Conservation (phyloP, 2,329 filamentous ascomycete genomes). For the Colletotrichum salicis region DNA sequence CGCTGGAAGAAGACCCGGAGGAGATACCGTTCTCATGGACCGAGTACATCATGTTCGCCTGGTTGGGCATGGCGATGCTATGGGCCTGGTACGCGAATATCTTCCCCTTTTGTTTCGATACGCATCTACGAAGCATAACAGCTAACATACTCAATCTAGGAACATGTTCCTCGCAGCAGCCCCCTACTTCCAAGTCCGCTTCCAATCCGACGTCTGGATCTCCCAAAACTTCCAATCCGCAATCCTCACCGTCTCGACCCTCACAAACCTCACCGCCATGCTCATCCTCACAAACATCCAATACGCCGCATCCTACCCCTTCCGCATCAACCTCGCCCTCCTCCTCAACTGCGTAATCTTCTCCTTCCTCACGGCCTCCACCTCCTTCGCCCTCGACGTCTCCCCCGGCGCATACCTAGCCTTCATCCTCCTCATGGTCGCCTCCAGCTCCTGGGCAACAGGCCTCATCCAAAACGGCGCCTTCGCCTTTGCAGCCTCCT, state of each 20-base stretch:
- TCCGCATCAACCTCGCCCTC: conserved; percentile 82
- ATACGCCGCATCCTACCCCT: conserved; percentile 84
- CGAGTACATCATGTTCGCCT: conserved; percentile 85
- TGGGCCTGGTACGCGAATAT: conserved; percentile 83
- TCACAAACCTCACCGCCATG: conserved; percentile 83
- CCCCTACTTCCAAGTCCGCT: conserved; percentile 90
- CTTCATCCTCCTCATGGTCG: conserved; percentile 86
- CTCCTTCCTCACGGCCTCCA: conserved; percentile 81
- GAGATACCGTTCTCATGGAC: conserved; percentile 79
- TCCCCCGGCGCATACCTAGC: conserved; percentile 76
- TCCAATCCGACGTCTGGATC: conserved; percentile 76
- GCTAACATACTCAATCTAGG: conserved; percentile 58
- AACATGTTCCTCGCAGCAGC: conserved; percentile 98
- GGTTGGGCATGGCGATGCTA: conserved; percentile 92
- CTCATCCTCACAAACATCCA: conserved; percentile 84
- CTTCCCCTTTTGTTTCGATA: too few species aligned
- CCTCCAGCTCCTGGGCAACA: conserved; percentile 80
- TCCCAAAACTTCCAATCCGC: conserved; percentile 87
- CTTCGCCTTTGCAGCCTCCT: conserved; percentile 90
- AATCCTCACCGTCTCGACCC: conserved; percentile 85
- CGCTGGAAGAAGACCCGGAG: conserved; percentile 45
- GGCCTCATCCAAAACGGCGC: conserved; percentile 93
- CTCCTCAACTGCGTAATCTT: conserved; percentile 83
- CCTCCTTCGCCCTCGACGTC: conserved; percentile 71
- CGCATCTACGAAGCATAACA: background rate